Evolutionary conservation across 192 early-diverging fungal genomes (phyloP).

Genomic region (Backusella macrospora): DNA sequence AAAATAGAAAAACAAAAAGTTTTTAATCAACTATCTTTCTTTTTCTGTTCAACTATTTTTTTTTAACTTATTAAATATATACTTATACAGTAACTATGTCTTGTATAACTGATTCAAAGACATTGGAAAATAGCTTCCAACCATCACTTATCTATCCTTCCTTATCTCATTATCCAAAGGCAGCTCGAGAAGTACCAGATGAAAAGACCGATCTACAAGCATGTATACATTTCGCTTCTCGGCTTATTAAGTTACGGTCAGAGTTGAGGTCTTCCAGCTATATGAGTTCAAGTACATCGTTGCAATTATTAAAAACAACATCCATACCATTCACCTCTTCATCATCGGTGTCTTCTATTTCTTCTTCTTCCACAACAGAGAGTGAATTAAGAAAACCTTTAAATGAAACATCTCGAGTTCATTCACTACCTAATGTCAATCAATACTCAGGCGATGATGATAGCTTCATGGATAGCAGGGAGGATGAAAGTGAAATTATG

Average conservation of each 20-base stretch:
- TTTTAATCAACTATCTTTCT: neutral
- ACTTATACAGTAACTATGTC: neutral
- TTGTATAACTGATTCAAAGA: constrained; percentile 5
- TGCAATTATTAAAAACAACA: neutral
- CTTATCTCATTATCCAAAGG: neutral
- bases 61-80: neutral
- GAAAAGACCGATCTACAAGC: neutral
- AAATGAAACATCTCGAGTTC: neutral
- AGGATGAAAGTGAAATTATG: constrained; percentile 19
- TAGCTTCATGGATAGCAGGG: neutral
- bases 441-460: neutral
- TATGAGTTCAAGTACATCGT: constrained; percentile 10
- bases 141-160: constrained; percentile 12
- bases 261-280: constrained; percentile 12
- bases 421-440: neutral
- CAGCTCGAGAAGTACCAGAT: neutral
- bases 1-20: neutral
- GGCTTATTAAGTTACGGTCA: constrained; percentile 5
- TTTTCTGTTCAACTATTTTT: neutral
- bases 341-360: neutral
- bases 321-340: neutral
- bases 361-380: neutral
- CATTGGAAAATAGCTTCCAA: constrained; percentile 3
- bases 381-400: neutral
- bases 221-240: constrained; percentile 16